Percentiles rank a stretch among this genome's conserved stretches.
Conservation (phyloP, 345 rosid genomes). For the Turritis glabra region DNA sequence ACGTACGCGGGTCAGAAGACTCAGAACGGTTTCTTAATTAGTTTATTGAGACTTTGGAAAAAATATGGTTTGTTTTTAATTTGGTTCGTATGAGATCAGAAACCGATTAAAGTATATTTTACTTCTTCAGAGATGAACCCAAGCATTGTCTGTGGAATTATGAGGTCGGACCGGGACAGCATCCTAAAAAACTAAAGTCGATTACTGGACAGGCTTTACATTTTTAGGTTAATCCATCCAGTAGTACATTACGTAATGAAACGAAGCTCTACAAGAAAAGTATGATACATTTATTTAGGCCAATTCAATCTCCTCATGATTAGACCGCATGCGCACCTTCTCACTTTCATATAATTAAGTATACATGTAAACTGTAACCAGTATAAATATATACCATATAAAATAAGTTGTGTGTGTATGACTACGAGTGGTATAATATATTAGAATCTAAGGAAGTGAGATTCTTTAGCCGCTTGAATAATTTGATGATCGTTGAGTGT, state of each 20-base stretch:
- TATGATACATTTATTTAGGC: slow-evolving; percentile 5
- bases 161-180: not conserved
- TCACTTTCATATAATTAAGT: slow-evolving; percentile 18
- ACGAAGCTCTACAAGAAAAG: slow-evolving; percentile 23
- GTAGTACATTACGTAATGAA: slow-evolving; percentile 7
- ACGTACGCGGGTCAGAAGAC: not conserved
- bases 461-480: slow-evolving; percentile 39
- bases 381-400: not conserved
- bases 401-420: slow-evolving; percentile 17
- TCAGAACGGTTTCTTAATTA: not conserved
- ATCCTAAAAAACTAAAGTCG: not conserved
- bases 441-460: slow-evolving; percentile 26
- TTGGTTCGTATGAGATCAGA: not conserved
- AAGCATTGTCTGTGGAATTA: not conserved
- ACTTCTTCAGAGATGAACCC: not conserved
- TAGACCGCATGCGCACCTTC: slow-evolving; percentile 32
- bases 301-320: slow-evolving; percentile 30
- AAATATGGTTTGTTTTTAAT: not conserved
- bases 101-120: not conserved
- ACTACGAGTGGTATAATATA: slow-evolving; percentile 9
- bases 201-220: not conserved
- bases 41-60: not conserved
- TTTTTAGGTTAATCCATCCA: not conserved
- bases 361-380: not conserved
- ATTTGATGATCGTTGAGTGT: slow-evolving; percentile 27